phyloP scores from a whole-genome alignment of 2,329 filamentous ascomycete species.

The Ramichloridium luteum region DNA sequence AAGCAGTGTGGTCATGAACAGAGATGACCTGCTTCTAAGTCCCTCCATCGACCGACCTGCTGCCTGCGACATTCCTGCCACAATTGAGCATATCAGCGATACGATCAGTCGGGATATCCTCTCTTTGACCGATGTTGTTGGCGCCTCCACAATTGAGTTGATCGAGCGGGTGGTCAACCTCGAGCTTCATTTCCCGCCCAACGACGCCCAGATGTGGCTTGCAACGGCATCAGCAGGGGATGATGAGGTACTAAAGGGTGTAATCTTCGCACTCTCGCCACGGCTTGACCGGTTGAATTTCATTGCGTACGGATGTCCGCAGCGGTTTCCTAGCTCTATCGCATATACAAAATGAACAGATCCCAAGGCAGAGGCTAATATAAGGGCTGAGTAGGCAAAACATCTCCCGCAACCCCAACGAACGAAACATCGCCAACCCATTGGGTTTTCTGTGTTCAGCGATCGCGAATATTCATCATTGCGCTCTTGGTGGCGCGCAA shows the following conservation, averaged over 20 bases:
- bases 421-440: conserved; percentile 1
- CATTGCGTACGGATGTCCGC: conserved; percentile 3
- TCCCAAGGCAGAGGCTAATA: neutral
- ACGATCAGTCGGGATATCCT: conserved; percentile 4
- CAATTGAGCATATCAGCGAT: conserved; percentile 6
- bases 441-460: conserved; percentile 4
- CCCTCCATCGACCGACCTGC: conserved; percentile 4
- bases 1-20: neutral
- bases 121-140: too few species aligned
- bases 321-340: too few species aligned
- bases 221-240: conserved; percentile 5
- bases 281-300: conserved; percentile 9
- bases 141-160: too few species aligned
- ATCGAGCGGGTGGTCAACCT: too few species aligned
- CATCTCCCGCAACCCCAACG: conserved; percentile 1
- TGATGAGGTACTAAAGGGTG: conserved; percentile 11
- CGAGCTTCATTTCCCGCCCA: conserved; percentile 4
- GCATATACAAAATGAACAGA: neutral
- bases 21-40: conserved; percentile 1
- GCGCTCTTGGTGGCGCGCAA: neutral
- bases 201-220: conserved; percentile 5
- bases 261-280: conserved; percentile 9
- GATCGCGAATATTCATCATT: conserved; percentile 2
- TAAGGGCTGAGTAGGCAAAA: neutral
- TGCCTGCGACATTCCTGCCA: conserved; percentile 1